phyloP scores from a whole-genome alignment of 2,329 filamentous ascomycete species.

The Chrysoporthe cubensis region DNA sequence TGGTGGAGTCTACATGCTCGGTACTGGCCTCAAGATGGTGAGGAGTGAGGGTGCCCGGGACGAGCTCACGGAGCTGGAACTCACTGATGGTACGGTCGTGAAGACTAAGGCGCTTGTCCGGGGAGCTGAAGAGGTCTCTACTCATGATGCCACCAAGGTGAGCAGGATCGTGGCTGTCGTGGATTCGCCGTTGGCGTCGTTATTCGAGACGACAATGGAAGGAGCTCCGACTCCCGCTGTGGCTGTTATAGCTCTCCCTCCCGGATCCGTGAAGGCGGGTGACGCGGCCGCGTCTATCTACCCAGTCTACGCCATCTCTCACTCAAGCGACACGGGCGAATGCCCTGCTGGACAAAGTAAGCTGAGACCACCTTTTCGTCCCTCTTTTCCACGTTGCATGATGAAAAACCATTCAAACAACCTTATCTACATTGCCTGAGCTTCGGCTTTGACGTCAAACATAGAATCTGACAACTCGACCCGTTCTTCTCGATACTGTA shows the following conservation, averaged over 20 bases:
- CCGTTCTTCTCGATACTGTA: conserved; percentile 30
- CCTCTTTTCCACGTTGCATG: conserved; percentile 60
- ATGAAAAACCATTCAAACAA: conserved; percentile 69
- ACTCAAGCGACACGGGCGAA: conserved; percentile 91
- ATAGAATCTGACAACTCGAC: conserved; percentile 73
- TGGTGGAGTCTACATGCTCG: conserved; percentile 87
- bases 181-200: conserved; percentile 61
- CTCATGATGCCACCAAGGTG: conserved; percentile 40
- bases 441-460: conserved; percentile 77
- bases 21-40: conserved; percentile 61
- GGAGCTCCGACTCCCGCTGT: conserved; percentile 77
- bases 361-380: conserved; percentile 46
- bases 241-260: conserved; percentile 69
- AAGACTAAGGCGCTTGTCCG: conserved; percentile 59
- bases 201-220: conserved; percentile 76
- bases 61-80: conserved; percentile 34
- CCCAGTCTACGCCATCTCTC: conserved; percentile 67
- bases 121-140: conserved; percentile 40
- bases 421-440: conserved; percentile 99
- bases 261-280: conserved; percentile 47
- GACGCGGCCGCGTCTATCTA: conserved; percentile 42
- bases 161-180: conserved; percentile 71
- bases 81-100: conserved; percentile 63
- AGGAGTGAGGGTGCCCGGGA: conserved; percentile 28
- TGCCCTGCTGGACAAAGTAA: conserved; percentile 89